Evolutionary conservation across 352 stramenopile species (phyloP).

Genomic region (Aphanomyces cochlioides): DNA sequence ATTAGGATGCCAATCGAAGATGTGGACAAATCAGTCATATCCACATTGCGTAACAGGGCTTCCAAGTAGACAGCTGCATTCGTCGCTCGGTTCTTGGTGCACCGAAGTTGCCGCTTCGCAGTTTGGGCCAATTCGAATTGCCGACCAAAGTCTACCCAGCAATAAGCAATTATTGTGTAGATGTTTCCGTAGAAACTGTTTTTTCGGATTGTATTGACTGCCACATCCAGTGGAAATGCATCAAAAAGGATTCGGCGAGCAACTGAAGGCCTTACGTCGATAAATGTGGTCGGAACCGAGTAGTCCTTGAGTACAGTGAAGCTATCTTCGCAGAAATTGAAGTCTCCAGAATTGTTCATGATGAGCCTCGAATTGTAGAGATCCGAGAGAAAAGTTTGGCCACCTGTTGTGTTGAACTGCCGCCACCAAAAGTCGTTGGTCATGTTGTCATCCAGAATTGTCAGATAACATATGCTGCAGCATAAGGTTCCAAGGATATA

Average conservation of each 20-base stretch:
- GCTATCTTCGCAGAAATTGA: conserved; percentile 3
- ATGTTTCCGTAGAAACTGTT: conserved; percentile 19
- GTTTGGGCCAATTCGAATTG: conserved; percentile 20
- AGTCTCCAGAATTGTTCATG: not conserved
- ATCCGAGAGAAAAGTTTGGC: conserved; percentile 22
- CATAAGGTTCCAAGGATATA: conserved; percentile 3
- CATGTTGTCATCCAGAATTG: not conserved
- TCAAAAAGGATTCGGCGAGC: not conserved
- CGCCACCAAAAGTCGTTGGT: conserved; percentile 30
- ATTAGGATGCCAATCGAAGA: not conserved
- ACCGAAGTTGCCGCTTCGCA: not conserved
- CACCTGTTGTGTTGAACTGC: conserved; percentile 23
- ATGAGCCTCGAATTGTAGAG: not conserved
- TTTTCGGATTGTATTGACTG: conserved; percentile 1
- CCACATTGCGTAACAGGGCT: conserved; percentile 6
- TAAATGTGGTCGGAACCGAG: not conserved
- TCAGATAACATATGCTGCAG: conserved; percentile 10
- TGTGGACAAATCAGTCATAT: not conserved
- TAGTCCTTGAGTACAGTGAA: conserved; percentile 8
- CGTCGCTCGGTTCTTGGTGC: not conserved
- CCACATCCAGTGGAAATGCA: not conserved
- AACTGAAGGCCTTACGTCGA: not conserved
- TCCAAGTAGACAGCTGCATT: conserved; percentile 26
- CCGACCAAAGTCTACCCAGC: conserved; percentile 14
- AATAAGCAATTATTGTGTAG: conserved; percentile 2